phyloP scores from a whole-genome alignment of 768 basidiomycete genomes.

The Naganishia vaughanmartiniae region DNA sequence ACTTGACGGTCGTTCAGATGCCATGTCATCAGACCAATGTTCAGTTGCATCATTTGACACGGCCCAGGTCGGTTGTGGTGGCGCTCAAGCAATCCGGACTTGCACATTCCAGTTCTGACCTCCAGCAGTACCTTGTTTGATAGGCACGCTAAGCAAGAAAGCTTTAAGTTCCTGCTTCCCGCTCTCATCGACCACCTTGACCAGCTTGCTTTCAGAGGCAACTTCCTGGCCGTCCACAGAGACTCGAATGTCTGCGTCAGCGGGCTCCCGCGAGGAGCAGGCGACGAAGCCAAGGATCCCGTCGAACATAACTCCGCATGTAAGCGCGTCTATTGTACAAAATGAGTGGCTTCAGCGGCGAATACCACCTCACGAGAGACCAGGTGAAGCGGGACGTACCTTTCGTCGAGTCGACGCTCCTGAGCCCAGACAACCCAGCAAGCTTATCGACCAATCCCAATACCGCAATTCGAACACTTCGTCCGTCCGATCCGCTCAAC shows the following conservation, averaged over 20 bases:
- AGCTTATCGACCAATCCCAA: conserved; percentile 12
- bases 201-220: neutral
- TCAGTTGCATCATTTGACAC: too few relatives aligned
- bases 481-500: neutral
- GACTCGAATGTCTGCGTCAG: neutral
- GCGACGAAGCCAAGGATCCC: conserved; percentile 1
- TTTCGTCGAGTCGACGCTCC: neutral
- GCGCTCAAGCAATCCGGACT: neutral
- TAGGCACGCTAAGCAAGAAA: conserved; percentile 1
- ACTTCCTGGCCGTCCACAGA: neutral
- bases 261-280: neutral
- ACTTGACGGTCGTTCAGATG: too few relatives aligned
- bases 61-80: neutral
- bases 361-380: neutral
- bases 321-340: neutral
- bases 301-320: neutral
- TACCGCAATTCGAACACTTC: neutral
- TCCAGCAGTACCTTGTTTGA: neutral
- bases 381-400: neutral
- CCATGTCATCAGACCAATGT: too few relatives aligned
- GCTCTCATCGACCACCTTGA: neutral
- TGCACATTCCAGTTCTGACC: neutral
- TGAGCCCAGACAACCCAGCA: neutral
- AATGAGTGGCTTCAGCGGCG: neutral
- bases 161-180: neutral